Evolutionary conservation across 176 grass and related monocot species (phyloP), one percentile per base, ranked within the genome.

Genomic region (Microstegium vimineum): DNA sequence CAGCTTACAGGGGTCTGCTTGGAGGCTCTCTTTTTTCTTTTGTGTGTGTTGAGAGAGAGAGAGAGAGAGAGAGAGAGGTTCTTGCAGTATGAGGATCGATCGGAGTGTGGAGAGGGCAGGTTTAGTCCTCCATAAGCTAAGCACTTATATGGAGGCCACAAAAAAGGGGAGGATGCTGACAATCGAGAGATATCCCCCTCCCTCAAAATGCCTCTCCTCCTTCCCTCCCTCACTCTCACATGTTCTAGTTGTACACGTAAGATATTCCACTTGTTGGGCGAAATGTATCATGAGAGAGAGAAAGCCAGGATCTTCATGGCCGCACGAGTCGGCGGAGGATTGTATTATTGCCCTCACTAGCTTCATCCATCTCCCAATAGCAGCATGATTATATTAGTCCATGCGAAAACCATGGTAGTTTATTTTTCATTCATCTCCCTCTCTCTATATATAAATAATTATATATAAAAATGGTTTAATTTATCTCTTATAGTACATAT

Each of bases 171-270:
- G 45, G 72, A 89, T 85, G 83, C 64, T 81, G 72, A 85, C 82
- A 85, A 89, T 81, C 71, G 75, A 81, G 71, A 85, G 76, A 89
- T 85, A 89, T 71, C 38, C 7, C 56, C 43, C 76, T 73, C 84
- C 56, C 69, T 43, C 67, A 73, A 80, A 79, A 65, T 40, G 56
- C 17, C 41, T 80, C 9, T 8, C 42, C 4, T 37, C 35, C 35
- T 37, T 4, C 6, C 4, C 18, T 60, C 15, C 10, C 32, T 66
- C 33, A 38, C 59, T 74, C 68, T 73, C 68, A 57, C 68, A 66
- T 74, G 68, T 56, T 52, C 49, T 52, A 52, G 14, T 73, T 47
- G 71, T 52, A 63, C 69, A 67, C 76, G 64, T 56, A 82, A 90
- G 83, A 86, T 86, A 86, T 86, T 90, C 83, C 65, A 69, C 83